These are phyloP conservation scores for Cylindrotheca closterium DNA, from an alignment of 108 stramenopile genomes.

Conservation along the genomic window DNA sequence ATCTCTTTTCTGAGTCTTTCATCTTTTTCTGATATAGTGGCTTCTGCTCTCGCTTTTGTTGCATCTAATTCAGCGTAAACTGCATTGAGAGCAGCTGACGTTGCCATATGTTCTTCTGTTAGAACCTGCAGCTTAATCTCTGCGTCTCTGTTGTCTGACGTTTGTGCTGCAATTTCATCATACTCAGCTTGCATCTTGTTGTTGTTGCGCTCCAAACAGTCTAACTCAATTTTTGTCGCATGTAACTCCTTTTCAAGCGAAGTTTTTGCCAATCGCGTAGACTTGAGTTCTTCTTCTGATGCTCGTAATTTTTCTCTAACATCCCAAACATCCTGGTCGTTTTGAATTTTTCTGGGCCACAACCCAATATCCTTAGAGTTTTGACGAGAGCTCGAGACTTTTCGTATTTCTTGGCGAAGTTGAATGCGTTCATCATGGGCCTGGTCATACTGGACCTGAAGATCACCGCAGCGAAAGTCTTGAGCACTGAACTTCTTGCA, in stretches of 20 bases:
- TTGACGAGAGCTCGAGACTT: constrained; percentile 48
- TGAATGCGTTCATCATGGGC: constrained; percentile 57
- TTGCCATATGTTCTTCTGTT: constrained; percentile 83
- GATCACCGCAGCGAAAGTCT: constrained; percentile 47
- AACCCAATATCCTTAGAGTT: constrained; percentile 35
- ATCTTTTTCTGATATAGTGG: constrained; percentile 62
- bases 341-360: constrained; percentile 69
- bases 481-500: constrained; percentile 62
- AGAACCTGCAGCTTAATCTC: constrained; percentile 83
- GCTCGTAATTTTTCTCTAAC: constrained; percentile 67
- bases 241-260: constrained; percentile 83
- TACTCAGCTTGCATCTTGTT: constrained; percentile 76
- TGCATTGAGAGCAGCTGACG: constrained; percentile 85
- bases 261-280: constrained; percentile 70
- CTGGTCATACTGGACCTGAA: constrained; percentile 60
- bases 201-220: constrained; percentile 50
- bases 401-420: constrained; percentile 59
- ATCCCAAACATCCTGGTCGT: constrained; percentile 68
- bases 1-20: constrained; percentile 65
- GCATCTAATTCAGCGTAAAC: constrained; percentile 82
- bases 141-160: constrained; percentile 78
- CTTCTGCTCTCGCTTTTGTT: constrained; percentile 73
- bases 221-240: constrained; percentile 69
- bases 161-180: constrained; percentile 64
- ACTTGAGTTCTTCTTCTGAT: constrained; percentile 75